Base-by-base conservation (phyloP, 2,329 filamentous ascomycete genomes). In the Claviceps purpurea region DNA sequence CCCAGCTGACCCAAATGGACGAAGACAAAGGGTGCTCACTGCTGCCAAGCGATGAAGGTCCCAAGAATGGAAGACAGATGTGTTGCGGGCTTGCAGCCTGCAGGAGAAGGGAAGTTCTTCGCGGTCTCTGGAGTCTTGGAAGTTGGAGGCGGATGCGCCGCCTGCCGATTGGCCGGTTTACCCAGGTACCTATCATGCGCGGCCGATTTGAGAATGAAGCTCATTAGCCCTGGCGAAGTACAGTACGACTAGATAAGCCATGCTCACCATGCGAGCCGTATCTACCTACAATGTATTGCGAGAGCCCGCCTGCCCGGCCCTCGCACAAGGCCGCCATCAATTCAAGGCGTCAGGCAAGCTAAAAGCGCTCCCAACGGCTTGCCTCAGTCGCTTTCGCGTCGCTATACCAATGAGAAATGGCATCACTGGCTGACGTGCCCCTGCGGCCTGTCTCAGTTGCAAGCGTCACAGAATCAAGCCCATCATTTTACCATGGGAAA, bases 361-460 rank as follows among this genome's bases (percentile, higher is more conserved):
- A 26, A 26, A 6, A 20, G 11, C 38, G 7, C 18, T 34, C 34
- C 18, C 20, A 40, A 18, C 46, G 30, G 26, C 30, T 34, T 34
- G 30, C 30, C 30, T 34, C 30, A 10, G 30, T 34, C 10, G 30
- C 30, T 34, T 11, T 34, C 30, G 30, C 14, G 4, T n/a, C 30
- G 5, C 13, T n/a, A n/a, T 24, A 37, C 6, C 46, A 38, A 11
- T 16, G 20, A 48, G 14, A 40, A 30, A 49, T 18, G 4, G 22
- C 38, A 14, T 42, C n/a, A n/a, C 39, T 26, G 37, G 20, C 34
- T 49, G 47, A 18, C 38, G 13, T 49, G n/a, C 38, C 16, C 26
- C 24, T 41, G 26, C 24, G n/a, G 26, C 13, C 40, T 50, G 49
- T 50, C 49, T 50, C 49, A 50, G 49, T 50, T 50, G 49, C 18